Conservation (phyloP, 257 asterid genomes). For the Primulina huaijiensis region DNA sequence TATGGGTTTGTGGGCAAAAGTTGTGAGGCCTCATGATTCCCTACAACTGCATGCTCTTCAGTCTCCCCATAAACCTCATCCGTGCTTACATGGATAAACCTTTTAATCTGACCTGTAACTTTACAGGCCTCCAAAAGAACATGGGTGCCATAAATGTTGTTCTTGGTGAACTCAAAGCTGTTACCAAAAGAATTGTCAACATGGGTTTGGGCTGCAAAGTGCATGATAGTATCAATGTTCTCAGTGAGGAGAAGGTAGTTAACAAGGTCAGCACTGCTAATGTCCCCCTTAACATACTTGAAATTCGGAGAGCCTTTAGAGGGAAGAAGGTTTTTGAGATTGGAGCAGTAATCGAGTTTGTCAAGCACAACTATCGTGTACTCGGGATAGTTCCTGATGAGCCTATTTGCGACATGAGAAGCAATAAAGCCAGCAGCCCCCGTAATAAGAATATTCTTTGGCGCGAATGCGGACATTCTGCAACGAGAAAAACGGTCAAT, state of each 20-base stretch:
- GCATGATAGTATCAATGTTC: conserved; percentile 26
- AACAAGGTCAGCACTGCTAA: conserved; percentile 23
- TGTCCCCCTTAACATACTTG: conserved; percentile 27
- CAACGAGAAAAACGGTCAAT: neutral
- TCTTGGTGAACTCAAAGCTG: conserved; percentile 25
- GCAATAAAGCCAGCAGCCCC: conserved; percentile 31
- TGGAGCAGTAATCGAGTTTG: conserved; percentile 33
- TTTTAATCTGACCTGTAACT: conserved; percentile 18
- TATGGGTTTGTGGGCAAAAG: conserved; percentile 28
- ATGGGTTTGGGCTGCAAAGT: conserved; percentile 32
- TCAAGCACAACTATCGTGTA: conserved; percentile 28
- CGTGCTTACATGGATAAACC: conserved; percentile 29
- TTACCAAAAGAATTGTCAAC: conserved; percentile 30
- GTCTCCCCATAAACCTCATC: conserved; percentile 26
- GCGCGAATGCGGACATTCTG: neutral
- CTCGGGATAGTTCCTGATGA: conserved; percentile 14
- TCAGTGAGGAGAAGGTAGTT: conserved; percentile 20
- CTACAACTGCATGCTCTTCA: conserved; percentile 8
- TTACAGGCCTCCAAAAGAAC: conserved; percentile 29
- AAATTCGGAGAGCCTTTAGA: conserved; percentile 24
- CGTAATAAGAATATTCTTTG: conserved; percentile 29
- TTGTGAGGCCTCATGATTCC: conserved; percentile 20
- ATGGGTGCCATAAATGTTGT: conserved; percentile 27
- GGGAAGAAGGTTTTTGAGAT: conserved; percentile 22
- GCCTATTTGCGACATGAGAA: conserved; percentile 20